Evolutionary conservation across 1,139 yeast species (phyloP), one percentile per base, ranked within the genome.

Genomic region (Taphrina pruni): DNA sequence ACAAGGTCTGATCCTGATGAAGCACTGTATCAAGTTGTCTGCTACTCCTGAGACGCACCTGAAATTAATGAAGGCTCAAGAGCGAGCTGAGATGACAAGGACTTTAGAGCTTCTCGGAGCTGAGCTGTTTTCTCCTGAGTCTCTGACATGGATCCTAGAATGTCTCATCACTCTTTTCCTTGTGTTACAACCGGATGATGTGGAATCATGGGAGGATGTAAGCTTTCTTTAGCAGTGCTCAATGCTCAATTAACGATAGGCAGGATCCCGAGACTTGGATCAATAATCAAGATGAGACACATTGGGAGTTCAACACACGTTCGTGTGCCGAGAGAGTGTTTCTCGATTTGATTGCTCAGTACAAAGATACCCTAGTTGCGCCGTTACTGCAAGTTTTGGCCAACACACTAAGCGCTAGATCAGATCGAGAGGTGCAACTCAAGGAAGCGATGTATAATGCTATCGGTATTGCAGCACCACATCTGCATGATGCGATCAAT

Each of bases 201-300:
- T 93, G 64, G 96, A 89, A 73, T 81, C 85, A 60, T 94, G 98
- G 98, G 78, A 82, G 14, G 78, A 84, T 45, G 62, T 58, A 35
- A 45, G 43, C 8, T 11, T 14, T 2, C 17, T 21, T 5, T 8
- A 9, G 7, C 36, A 21, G 20, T 14, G 9, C n/a, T 8, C 14
- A 14, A 7, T 1, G n/a, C n/a, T 36, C 14, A 8, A 8, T 14
- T 57, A 43, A 39, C 20, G 17, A 21, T n/a, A n/a, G n/a, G 14
- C 32, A 54, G 67, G 97, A 91, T 71, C 97, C 98, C 0, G 98
- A 92, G 77, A 97, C 90, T 76, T 94, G 96, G 91, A 87, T 90
- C 45, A 87, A 87, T 72, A 96, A 90, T 75, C 96, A 92, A 73
- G 80, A 88, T 70, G 85, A 88, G 55, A 82, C 87, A 7, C 87